Evolutionary conservation across 1,139 yeast species (phyloP).

Genomic region (Nakaseomyces kungkrabaensis): DNA sequence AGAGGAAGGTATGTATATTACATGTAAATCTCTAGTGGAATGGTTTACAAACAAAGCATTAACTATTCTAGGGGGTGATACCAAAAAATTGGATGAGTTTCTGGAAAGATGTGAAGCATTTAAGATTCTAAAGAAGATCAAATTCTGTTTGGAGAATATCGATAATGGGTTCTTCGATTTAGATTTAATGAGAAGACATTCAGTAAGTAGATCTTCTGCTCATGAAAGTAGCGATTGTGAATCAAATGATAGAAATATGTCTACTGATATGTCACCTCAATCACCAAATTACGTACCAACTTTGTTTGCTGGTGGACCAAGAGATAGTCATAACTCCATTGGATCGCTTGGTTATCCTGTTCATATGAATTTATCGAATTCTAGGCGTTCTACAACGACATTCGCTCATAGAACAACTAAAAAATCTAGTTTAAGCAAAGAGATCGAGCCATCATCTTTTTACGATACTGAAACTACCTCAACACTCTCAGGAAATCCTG

Average conservation of each 20-base stretch:
- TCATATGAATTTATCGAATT: slow-evolving; percentile 5
- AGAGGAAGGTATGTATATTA: slow-evolving; percentile 43
- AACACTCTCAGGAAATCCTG: neutral
- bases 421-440: slow-evolving; percentile 23
- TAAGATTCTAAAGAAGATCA: slow-evolving; percentile 16
- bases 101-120: slow-evolving; percentile 23
- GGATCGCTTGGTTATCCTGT: slow-evolving; percentile 15
- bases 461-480: neutral
- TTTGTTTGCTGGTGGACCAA: slow-evolving; percentile 21
- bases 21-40: slow-evolving; percentile 23
- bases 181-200: slow-evolving; percentile 41
- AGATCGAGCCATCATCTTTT: slow-evolving; percentile 10
- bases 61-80: slow-evolving; percentile 17
- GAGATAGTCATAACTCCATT: slow-evolving; percentile 21
- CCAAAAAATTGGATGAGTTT: slow-evolving; percentile 32
- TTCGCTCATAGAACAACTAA: slow-evolving; percentile 12
- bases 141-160: slow-evolving; percentile 32
- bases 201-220: slow-evolving; percentile 23
- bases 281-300: slow-evolving; percentile 11
- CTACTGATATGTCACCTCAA: slow-evolving; percentile 7
- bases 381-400: slow-evolving; percentile 7
- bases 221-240: slow-evolving; percentile 15
- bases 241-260: slow-evolving; percentile 2
- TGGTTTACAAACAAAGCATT: slow-evolving; percentile 16
- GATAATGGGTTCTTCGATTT: slow-evolving; percentile 59